Conservation (phyloP, 2,329 filamentous ascomycete genomes). For the Fusarium citri region DNA sequence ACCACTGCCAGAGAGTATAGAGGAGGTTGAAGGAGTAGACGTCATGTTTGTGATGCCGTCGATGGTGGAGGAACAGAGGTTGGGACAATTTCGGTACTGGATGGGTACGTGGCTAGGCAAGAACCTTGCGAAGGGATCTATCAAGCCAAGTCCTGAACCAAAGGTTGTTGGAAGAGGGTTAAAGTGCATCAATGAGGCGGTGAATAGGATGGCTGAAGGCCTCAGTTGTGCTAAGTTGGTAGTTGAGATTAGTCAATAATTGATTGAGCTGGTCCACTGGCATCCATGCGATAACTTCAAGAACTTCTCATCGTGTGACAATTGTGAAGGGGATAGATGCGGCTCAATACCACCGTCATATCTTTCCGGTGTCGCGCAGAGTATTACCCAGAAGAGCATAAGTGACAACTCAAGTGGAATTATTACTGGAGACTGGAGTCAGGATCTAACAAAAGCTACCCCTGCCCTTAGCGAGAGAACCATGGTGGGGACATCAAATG, state of each 20-base stretch:
- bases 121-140: slow-evolving; percentile 47
- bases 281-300: too few relatives aligned
- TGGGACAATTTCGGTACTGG: slow-evolving; percentile 55
- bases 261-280: too few relatives aligned
- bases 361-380: not conserved
- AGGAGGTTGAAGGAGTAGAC: slow-evolving; percentile 50
- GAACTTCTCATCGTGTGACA: too few relatives aligned
- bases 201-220: slow-evolving; percentile 51
- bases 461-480: too few relatives aligned
- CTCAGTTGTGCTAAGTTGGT: slow-evolving; percentile 59
- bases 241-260: slow-evolving; percentile 52
- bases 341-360: not conserved
- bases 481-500: not conserved
- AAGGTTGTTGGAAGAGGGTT: slow-evolving; percentile 53
- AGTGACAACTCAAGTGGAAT: not conserved
- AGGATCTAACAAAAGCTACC: too few relatives aligned
- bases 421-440: too few relatives aligned
- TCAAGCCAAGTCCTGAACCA: slow-evolving; percentile 55
- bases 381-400: not conserved
- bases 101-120: slow-evolving; percentile 53
- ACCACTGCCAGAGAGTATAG: slow-evolving; percentile 46
- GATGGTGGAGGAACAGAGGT: slow-evolving; percentile 48
- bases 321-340: not conserved
- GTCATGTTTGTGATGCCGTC: slow-evolving; percentile 55
- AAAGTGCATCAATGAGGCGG: slow-evolving; percentile 52